Percentiles rank a stretch among this genome's conserved stretches.
phyloP scores from a whole-genome alignment of 2,329 filamentous ascomycete genomes.

The Chaetomium sp. region DNA sequence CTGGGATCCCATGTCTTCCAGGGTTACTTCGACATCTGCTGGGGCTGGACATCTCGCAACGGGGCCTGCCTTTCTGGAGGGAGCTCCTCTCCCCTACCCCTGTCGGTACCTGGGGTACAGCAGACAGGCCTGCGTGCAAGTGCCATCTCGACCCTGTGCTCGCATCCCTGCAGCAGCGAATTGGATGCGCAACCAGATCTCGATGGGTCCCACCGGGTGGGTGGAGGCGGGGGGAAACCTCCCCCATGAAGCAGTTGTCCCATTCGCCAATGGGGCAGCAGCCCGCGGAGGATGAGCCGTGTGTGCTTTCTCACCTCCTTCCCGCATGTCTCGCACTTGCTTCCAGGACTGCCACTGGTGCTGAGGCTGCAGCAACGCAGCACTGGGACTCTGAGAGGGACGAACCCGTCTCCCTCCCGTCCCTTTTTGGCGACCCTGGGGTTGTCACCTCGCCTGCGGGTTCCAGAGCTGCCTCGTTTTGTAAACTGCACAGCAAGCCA shows the following conservation, averaged over 20 bases:
- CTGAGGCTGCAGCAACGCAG: background rate
- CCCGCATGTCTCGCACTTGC: constrained; percentile 17
- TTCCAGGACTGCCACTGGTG: background rate
- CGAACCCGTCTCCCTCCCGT: constrained; percentile 5
- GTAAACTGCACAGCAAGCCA: constrained; percentile 17
- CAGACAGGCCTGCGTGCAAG: constrained; percentile 26
- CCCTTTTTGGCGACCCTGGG: constrained; percentile 18
- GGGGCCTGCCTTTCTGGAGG: background rate
- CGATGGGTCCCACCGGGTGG: constrained; percentile 30
- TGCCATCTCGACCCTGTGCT: constrained; percentile 32
- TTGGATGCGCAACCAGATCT: constrained; percentile 31
- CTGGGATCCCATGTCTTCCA: constrained; percentile 20
- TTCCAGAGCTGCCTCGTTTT: constrained; percentile 11
- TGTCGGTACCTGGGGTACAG: constrained; percentile 32
- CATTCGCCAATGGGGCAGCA: constrained; percentile 23
- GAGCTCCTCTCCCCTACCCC: constrained; percentile 11
- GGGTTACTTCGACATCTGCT: constrained; percentile 24
- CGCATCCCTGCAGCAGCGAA: constrained; percentile 25
- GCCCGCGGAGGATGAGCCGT: constrained; percentile 22
- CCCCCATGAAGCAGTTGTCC: constrained; percentile 16
- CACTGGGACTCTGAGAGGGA: constrained; percentile 15
- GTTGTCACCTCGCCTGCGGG: constrained; percentile 3
- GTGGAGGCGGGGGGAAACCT: constrained; percentile 10
- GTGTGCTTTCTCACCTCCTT: constrained; percentile 23
- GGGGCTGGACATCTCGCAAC: constrained; percentile 8